Percentiles rank a stretch among this genome's conserved stretches.
Evolutionary conservation across 306 rosid genomes (phyloP).

Genomic region (Bauhinia variegata): DNA sequence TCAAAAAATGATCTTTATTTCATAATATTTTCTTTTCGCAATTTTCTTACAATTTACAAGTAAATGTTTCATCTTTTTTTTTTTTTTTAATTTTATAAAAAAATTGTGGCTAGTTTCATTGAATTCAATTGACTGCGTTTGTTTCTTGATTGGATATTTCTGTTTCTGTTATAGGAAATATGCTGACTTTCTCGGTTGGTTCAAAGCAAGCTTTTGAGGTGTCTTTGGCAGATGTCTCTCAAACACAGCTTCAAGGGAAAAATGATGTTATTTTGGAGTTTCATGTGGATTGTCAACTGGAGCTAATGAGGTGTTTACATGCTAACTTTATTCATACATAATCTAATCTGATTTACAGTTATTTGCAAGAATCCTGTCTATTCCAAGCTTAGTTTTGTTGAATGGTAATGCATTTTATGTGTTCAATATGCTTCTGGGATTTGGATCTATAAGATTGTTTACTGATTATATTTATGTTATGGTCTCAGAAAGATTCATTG

Average conservation of each 20-base stretch:
- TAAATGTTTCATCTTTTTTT: slow-evolving; percentile 3
- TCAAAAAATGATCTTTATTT: slow-evolving; percentile 15
- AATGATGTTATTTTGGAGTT: slow-evolving; percentile 92
- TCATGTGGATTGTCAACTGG: slow-evolving; percentile 97
- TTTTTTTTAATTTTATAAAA: too few species aligned
- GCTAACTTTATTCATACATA: neutral
- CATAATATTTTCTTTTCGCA: slow-evolving; percentile 1
- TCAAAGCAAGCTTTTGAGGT: slow-evolving; percentile 98
- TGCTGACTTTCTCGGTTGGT: slow-evolving; percentile 88
- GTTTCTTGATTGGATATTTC: slow-evolving; percentile 21
- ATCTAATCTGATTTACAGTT: slow-evolving; percentile 22
- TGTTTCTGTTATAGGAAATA: slow-evolving; percentile 65
- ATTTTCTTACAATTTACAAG: slow-evolving; percentile 6
- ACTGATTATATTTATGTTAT: slow-evolving; percentile 17
- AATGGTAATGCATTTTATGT: slow-evolving; percentile 3
- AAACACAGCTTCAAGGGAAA: slow-evolving; percentile 95
- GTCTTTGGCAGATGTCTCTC: slow-evolving; percentile 95
- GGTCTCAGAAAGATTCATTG: slow-evolving; percentile 91
- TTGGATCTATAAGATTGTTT: slow-evolving; percentile 15
- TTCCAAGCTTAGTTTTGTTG: slow-evolving; percentile 16
- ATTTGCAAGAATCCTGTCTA: slow-evolving; percentile 10
- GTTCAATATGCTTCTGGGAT: slow-evolving; percentile 2
- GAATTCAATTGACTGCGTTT: slow-evolving; percentile 12
- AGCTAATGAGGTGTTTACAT: slow-evolving; percentile 78
- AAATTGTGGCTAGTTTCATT: neutral